A percentile compares a stretch with the other conserved stretches of the same genome.
phyloP scores from a whole-genome alignment of 2,329 filamentous ascomycete species.

The Coniochaeta prunicola region DNA sequence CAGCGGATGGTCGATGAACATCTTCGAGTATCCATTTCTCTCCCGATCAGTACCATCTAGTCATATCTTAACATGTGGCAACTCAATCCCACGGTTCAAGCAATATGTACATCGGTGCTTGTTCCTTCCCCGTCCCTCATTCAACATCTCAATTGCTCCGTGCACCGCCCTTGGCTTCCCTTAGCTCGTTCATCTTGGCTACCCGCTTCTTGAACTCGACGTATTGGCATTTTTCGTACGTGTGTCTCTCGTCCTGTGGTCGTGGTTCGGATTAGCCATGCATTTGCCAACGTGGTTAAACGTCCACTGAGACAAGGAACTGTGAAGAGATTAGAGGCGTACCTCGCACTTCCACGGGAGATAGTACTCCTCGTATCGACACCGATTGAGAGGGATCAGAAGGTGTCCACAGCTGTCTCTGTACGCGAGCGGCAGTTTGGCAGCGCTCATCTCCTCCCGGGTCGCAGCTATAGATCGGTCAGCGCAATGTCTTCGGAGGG shows the following conservation, averaged over 20 bases:
- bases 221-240: slow-evolving; percentile 99
- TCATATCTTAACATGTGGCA: not conserved
- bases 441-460: slow-evolving; percentile 89
- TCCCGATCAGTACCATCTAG: not conserved
- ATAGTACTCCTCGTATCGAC: slow-evolving; percentile 87
- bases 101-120: not conserved
- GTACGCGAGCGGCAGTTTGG: slow-evolving; percentile 81
- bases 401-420: slow-evolving; percentile 93
- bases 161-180: slow-evolving; percentile 74
- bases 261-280: not conserved
- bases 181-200: slow-evolving; percentile 95
- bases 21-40: not conserved
- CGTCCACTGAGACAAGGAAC: not conserved
- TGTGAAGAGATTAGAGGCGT: slow-evolving; percentile 24
- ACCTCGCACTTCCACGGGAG: slow-evolving; percentile 98
- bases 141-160: slow-evolving; percentile 64
- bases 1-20: not conserved
- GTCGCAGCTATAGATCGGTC: slow-evolving; percentile 54
- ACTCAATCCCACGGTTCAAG: not conserved
- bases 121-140: not conserved
- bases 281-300: not conserved
- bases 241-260: slow-evolving; percentile 82
- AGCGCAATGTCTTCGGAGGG: not conserved
- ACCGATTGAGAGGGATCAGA: slow-evolving; percentile 91
- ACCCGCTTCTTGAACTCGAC: slow-evolving; percentile 98